Evolutionary conservation across 495 filamentous ascomycete genomes (phyloP), one percentile per base, ranked within the genome.

Genomic region (Podospora conica): DNA sequence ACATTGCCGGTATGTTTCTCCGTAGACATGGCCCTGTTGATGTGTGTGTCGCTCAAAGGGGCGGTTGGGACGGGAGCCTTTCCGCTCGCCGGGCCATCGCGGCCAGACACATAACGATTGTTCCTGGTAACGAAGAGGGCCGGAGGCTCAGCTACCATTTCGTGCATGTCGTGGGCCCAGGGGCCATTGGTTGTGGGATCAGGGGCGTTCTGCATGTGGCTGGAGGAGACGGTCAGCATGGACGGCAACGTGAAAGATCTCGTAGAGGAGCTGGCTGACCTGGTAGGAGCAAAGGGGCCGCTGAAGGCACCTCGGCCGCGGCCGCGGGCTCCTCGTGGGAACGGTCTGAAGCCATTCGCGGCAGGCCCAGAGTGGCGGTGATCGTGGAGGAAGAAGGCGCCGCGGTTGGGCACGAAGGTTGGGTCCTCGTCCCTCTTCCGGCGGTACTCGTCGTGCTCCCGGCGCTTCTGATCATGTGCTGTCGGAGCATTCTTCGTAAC

Each of bases 121-220:
- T 73, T 77, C 28, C 76, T 73, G 65, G 22, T 66, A 78, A 28
- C 63, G 27, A 21, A 29, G 58, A 27, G 75, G 20, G 74, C 74
- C 40, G 68, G 65, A 63, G 82, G 76, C 53, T 84, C 76, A 60
- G 84, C 83, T 48, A 94, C 86, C 20, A 86, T 87, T 59, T 97
- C 93, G 77, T 98, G 95, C 78, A 98, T 90, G 78, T 98, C 95
- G 73, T 98, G 95, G 64, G 90, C 83, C 95, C 95, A 98, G 33
- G 85, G 89, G 12, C 88, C 85, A 75, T 89, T 88, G 9, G 87
- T 85, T 29, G 84, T 77, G 65, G 83, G 78, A 72, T 89, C 87
- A 48, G 82, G 66, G 21, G 79, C 67, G 66, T 75, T 81, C 24
- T 79, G 76, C 55, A 81, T 60, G 68, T 83, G 79, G 66, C 82